These are phyloP conservation scores for Laetiporus sulphureus DNA, from an alignment of 1,284 basidiomycete species.

Conservation along the genomic window DNA sequence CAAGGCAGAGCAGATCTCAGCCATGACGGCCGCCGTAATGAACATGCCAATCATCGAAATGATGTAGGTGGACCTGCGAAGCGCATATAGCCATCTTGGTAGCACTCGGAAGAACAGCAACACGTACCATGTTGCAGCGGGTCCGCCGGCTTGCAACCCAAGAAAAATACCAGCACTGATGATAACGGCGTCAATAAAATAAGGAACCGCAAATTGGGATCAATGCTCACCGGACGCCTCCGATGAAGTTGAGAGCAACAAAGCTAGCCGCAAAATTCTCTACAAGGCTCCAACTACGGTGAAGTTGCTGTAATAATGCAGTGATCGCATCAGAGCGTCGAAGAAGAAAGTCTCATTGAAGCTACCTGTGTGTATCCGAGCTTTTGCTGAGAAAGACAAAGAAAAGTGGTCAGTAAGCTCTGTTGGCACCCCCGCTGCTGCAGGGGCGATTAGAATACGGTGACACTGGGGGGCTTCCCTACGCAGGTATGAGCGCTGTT, in stretches of 20 bases:
- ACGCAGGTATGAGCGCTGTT: conserved; percentile 93
- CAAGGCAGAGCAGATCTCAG: conserved; percentile 82
- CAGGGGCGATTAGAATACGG: conserved; percentile 35
- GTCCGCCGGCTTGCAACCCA: conserved; percentile 77
- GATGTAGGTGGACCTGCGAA: conserved; percentile 67
- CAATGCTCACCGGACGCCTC: conserved; percentile 69
- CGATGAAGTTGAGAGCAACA: conserved; percentile 81
- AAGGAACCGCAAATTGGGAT: background rate
- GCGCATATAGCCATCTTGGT: too few relatives aligned
- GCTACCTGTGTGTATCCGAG: conserved; percentile 80
- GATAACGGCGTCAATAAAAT: conserved; percentile 2
- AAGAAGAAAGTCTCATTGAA: background rate
- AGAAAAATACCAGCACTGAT: conserved; percentile 70
- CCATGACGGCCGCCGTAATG: conserved; percentile 78
- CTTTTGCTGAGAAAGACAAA: conserved; percentile 44
- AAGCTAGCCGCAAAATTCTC: conserved; percentile 85
- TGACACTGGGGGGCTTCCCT: conserved; percentile 82
- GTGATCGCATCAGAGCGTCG: conserved; percentile 3
- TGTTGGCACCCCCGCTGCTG: conserved; percentile 27
- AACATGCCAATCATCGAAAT: conserved; percentile 78
- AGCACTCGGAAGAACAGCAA: too few relatives aligned
- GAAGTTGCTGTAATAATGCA: conserved; percentile 52
- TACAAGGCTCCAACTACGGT: conserved; percentile 72
- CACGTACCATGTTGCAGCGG: conserved; percentile 70
- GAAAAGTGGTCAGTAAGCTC: conserved; percentile 42